Conservation (phyloP, 2,329 filamentous ascomycete genomes). For the Blastomyces parvus region DNA sequence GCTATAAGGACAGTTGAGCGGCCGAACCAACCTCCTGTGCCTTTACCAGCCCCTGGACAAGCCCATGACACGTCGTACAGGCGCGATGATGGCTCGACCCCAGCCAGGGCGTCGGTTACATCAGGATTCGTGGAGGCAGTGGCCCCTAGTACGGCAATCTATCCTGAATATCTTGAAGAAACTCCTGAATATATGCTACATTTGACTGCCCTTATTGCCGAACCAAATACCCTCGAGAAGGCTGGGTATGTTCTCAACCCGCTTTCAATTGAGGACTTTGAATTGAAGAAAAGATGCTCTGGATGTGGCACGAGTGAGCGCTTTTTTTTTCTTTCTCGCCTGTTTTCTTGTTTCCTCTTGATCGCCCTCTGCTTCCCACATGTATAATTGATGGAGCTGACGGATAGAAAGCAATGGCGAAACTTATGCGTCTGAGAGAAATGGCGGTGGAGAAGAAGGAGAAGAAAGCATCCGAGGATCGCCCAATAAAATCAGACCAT, state of each 20-base stretch:
- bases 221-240: slow-evolving; percentile 8
- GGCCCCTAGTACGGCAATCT: no score
- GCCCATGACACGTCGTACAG: not conserved
- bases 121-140: no score
- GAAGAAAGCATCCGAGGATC: not conserved
- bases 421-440: not conserved
- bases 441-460: not conserved
- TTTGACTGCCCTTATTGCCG: slow-evolving; percentile 14
- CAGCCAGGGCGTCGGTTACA: no score
- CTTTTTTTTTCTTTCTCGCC: not conserved
- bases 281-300: slow-evolving; percentile 15
- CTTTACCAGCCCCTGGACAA: not conserved
- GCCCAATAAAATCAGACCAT: not conserved
- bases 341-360: not conserved
- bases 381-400: not conserved
- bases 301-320: slow-evolving; percentile 8
- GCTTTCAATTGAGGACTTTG: slow-evolving; percentile 12
- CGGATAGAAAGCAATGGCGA: not conserved
- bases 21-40: not conserved
- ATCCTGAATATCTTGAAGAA: no score
- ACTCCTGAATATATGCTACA: slow-evolving; percentile 9
- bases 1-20: not conserved
- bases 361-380: not conserved
- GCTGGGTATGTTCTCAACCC: slow-evolving; percentile 15
- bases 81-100: not conserved